These are phyloP conservation scores for Puccinia brachypodii DNA, from an alignment of 1,284 basidiomycete genomes.

Conservation along the genomic window DNA sequence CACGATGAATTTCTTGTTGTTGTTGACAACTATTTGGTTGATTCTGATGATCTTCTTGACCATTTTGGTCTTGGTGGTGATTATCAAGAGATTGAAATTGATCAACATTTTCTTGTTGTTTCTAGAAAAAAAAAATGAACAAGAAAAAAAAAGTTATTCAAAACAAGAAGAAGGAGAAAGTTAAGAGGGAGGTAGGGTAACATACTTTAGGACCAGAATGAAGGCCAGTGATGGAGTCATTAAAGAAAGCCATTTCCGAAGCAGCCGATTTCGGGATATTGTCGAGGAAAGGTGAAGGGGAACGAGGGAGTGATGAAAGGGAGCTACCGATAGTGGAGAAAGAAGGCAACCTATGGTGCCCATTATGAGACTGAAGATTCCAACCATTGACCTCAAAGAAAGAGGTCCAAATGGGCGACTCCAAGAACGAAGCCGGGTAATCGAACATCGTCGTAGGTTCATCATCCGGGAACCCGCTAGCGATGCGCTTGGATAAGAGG, in stretches of 20 bases:
- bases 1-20: no score
- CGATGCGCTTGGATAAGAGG: background rate
- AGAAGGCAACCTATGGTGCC: background rate
- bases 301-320: background rate
- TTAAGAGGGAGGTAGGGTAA: background rate
- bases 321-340: constrained; percentile 7
- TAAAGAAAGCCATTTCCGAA: background rate
- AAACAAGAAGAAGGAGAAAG: background rate
- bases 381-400: background rate
- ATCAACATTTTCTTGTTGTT: background rate
- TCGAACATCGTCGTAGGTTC: background rate
- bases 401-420: background rate
- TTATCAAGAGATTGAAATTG: background rate
- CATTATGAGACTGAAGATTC: no score
- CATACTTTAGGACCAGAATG: background rate
- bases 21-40: background rate
- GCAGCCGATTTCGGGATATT: background rate
- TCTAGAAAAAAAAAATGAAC: background rate
- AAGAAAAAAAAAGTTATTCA: background rate
- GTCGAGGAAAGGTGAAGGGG: background rate
- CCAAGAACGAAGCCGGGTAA: background rate
- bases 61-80: background rate
- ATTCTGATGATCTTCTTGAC: background rate
- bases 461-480: background rate
- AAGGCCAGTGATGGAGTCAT: background rate